Evolutionary conservation across 106 monocot species (phyloP), one percentile per base, ranked within the genome.

Genomic region (Dendrobium catenatum): DNA sequence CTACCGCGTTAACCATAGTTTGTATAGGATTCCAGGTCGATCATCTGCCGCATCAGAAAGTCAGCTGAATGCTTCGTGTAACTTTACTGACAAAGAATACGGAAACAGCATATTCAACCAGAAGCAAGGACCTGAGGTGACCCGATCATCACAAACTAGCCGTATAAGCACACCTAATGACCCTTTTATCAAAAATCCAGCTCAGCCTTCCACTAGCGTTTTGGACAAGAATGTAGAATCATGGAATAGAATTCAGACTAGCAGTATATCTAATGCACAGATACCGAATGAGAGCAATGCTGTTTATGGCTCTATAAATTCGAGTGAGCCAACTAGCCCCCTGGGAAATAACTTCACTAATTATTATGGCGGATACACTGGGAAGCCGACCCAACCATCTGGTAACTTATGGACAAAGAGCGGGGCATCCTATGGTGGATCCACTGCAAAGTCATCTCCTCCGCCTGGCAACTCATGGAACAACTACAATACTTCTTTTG

Each of bases 1-100:
- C 68, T 27, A 54, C 80, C 11, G 82, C 82, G 47, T 78, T 40
- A 91, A 72, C 56, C 79, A 84, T 68, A 90, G 82, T 13, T 86
- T 98, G 72, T 93, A 98, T 77, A 89, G 91, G 78, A 88, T 95
- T 68, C 87, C 95, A 66, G 89, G 87, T 47, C 89, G 85, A 56
- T 79, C 88, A 37, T 70, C 33, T 20, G 70, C 93, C 26, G 17
- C 76, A 31, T 43, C 90, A 73, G 73, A 73, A 20, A 80, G 16
- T 78, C 72, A 80, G 24, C 78, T 66, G 37, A 72, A 11, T 54
- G 48, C 13, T 37, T 33, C 15, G 10, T 5, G 11, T 37, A 70
- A 70, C 33, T 16, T 37, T 33, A 31, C 70, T 70, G 33, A 70
- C 16, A 33, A 29, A 31, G 70, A 29, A 33, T 16, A 70, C 31